phyloP scores from a whole-genome alignment of 139 green algal species.

The Spirogloea muscicola region DNA sequence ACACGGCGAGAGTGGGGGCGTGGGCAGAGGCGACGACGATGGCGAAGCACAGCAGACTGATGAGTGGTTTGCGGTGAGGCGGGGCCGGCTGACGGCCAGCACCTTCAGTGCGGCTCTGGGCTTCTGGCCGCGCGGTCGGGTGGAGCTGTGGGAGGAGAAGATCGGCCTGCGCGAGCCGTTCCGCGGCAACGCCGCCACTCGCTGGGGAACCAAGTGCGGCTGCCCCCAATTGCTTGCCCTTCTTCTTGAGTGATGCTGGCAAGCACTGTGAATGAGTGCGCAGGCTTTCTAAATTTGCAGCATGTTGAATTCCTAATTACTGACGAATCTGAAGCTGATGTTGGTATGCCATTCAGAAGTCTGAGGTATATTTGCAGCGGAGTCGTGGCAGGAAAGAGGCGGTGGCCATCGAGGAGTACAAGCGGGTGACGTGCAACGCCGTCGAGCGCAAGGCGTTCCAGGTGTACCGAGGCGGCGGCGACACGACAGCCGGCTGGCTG shows the following conservation, averaged over 20 bases:
- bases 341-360: too few relatives aligned
- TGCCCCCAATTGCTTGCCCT: too few relatives aligned
- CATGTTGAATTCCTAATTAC: too few relatives aligned
- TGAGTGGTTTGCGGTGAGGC: slow-evolving; percentile 54
- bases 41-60: slow-evolving; percentile 58
- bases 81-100: slow-evolving; percentile 57
- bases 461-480: background rate
- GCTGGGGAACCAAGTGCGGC: slow-evolving; percentile 56
- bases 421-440: slow-evolving; percentile 42
- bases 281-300: too few relatives aligned
- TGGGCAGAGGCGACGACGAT: too few relatives aligned
- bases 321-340: too few relatives aligned
- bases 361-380: too few relatives aligned
- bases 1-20: too few relatives aligned
- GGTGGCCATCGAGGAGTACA: slow-evolving; percentile 54
- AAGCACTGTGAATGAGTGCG: too few relatives aligned
- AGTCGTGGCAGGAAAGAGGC: slow-evolving; percentile 53
- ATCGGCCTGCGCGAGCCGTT: slow-evolving; percentile 59
- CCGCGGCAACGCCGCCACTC: slow-evolving; percentile 66
- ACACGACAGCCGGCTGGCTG: slow-evolving; percentile 30
- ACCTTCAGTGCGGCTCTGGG: slow-evolving; percentile 48
- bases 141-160: slow-evolving; percentile 72
- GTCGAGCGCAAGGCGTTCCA: slow-evolving; percentile 19
- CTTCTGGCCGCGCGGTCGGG: slow-evolving; percentile 49
- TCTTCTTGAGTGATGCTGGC: too few relatives aligned